A percentile compares a stretch with the other conserved stretches of the same genome.
These are phyloP conservation scores for Sporothrix variecibatus DNA, from an alignment of 2,329 filamentous ascomycete genomes.

Conservation along the genomic window DNA sequence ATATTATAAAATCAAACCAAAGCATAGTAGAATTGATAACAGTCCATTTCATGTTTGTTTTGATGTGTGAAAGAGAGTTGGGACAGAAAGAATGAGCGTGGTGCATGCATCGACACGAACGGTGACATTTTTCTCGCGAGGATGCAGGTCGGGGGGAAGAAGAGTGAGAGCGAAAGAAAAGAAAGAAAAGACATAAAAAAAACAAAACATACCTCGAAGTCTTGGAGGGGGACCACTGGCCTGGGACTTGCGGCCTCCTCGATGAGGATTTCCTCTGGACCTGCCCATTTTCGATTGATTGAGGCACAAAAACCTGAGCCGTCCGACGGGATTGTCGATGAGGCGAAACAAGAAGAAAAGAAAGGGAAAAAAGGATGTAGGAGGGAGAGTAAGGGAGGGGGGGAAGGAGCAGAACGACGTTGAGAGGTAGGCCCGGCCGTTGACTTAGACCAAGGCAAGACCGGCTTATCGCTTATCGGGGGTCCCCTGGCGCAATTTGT, in stretches of 20 bases:
- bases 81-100: background rate
- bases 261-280: background rate
- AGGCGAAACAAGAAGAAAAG: background rate
- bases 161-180: background rate
- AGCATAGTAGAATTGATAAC: background rate
- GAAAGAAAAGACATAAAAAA: background rate
- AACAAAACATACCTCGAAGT: background rate
- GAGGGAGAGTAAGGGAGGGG: background rate
- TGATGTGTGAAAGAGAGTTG: background rate
- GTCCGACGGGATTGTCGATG: background rate
- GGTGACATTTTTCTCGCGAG: background rate
- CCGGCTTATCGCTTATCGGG: constrained; percentile 25
- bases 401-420: background rate
- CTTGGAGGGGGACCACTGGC: background rate
- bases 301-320: background rate
- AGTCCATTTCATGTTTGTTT: background rate
- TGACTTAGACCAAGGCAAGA: constrained; percentile 1
- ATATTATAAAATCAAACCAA: background rate
- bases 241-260: background rate
- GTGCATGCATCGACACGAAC: background rate
- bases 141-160: background rate
- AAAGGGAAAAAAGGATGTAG: background rate
- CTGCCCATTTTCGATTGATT: background rate
- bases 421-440: background rate
- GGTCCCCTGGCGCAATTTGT: background rate